A percentile compares a stretch with the other conserved stretches of the same genome.
These are phyloP conservation scores for Inga laurina DNA, from an alignment of 306 rosid genomes.

Conservation along the genomic window DNA sequence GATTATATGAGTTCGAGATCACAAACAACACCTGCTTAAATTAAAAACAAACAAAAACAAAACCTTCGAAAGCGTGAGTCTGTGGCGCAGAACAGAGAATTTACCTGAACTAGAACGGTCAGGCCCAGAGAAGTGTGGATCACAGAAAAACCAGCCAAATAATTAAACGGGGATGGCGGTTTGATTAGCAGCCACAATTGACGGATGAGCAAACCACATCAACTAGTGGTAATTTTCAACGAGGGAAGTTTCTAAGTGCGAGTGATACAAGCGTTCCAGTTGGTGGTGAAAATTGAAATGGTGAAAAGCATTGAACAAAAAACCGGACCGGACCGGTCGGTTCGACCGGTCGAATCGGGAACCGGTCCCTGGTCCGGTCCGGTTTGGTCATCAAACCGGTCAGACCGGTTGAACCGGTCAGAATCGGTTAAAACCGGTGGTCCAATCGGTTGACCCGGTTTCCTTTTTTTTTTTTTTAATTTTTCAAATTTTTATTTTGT, in stretches of 20 bases:
- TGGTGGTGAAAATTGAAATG: background rate
- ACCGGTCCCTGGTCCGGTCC: too few relatives aligned
- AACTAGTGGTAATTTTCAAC: background rate
- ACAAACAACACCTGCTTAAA: background rate
- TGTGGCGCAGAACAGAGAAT: background rate
- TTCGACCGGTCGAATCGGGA: too few relatives aligned
- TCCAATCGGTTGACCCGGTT: too few relatives aligned
- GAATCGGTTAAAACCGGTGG: too few relatives aligned
- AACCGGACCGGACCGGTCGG: too few relatives aligned
- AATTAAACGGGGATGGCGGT: constrained; percentile 8
- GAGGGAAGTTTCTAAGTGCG: background rate
- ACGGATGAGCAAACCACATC: constrained; percentile 27
- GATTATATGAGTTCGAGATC: background rate
- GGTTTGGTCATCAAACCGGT: too few relatives aligned
- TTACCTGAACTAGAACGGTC: constrained; percentile 23
- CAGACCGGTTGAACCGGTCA: too few relatives aligned
- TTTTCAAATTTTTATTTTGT: too few relatives aligned
- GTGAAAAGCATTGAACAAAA: too few relatives aligned
- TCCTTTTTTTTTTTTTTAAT: too few relatives aligned
- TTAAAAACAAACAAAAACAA: background rate
- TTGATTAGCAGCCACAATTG: constrained; percentile 27
- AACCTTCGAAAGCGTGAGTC: constrained; percentile 23
- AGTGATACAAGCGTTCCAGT: too few relatives aligned
- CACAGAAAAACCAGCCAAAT: constrained; percentile 14
- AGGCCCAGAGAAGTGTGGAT: background rate